Conservation (phyloP, 495 filamentous ascomycete genomes). For the Penicillium herquei region DNA sequence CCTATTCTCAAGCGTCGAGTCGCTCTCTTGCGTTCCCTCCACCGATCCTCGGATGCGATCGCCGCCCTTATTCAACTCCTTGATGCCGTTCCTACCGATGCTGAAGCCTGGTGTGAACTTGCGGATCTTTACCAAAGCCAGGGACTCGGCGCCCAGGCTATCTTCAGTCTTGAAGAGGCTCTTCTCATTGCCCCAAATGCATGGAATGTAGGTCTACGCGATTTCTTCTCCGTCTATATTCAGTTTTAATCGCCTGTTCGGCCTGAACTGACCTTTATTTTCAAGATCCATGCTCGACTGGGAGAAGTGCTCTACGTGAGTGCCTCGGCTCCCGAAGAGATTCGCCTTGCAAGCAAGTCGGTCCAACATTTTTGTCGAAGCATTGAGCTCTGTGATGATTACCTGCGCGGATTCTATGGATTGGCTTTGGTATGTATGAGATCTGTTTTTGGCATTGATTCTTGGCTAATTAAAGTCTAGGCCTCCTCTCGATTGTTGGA, state of each 20-base stretch:
- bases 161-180: slow-evolving; percentile 89
- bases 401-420: slow-evolving; percentile 89
- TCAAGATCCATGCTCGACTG: slow-evolving; percentile 79
- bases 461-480: slow-evolving; percentile 6
- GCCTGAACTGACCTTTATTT: slow-evolving; percentile 4
- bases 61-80: slow-evolving; percentile 70
- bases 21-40: slow-evolving; percentile 72
- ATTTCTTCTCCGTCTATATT: slow-evolving; percentile 24
- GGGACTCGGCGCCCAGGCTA: slow-evolving; percentile 74
- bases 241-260: not conserved
- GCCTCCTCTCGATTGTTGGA: slow-evolving; percentile 23
- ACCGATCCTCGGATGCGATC: slow-evolving; percentile 67
- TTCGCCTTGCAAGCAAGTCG: slow-evolving; percentile 62
- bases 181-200: slow-evolving; percentile 85
- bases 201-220: slow-evolving; percentile 67
- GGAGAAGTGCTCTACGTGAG: slow-evolving; percentile 79
- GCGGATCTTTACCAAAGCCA: slow-evolving; percentile 78
- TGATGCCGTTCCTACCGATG: slow-evolving; percentile 82
- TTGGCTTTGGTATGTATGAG: slow-evolving; percentile 65
- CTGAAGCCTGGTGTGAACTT: slow-evolving; percentile 92
- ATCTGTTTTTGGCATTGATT: not conserved
- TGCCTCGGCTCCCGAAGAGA: slow-evolving; percentile 47
- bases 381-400: slow-evolving; percentile 90
- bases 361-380: slow-evolving; percentile 83
- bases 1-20: slow-evolving; percentile 83